phyloP scores from a whole-genome alignment of 345 rosid species.

The Reutealis trisperma region DNA sequence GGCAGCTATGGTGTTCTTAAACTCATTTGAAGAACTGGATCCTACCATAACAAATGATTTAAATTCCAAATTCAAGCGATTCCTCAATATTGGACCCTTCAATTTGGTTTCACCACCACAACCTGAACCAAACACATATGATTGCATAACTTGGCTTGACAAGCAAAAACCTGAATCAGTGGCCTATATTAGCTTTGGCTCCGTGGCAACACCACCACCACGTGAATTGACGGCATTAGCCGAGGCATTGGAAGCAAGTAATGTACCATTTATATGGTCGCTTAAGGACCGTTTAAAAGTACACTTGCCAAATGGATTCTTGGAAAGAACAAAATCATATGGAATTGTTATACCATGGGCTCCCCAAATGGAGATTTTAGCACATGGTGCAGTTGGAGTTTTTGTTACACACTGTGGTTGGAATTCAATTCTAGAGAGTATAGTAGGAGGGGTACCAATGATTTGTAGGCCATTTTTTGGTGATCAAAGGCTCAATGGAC shows the following conservation, averaged over 20 bases:
- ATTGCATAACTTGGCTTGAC: constrained; percentile 44
- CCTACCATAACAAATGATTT: constrained; percentile 31
- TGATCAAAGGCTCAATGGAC: constrained; percentile 42
- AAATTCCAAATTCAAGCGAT: constrained; percentile 34
- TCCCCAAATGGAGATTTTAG: constrained; percentile 35
- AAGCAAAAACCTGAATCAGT: constrained; percentile 34
- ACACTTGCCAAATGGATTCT: constrained; percentile 40
- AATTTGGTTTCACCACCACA: constrained; percentile 19
- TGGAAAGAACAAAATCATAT: constrained; percentile 24
- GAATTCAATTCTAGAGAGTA: constrained; percentile 44
- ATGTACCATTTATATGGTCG: constrained; percentile 44
- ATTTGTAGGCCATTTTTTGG: constrained; percentile 44
- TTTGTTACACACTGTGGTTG: constrained; percentile 44
- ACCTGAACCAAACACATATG: constrained; percentile 6
- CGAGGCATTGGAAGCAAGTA: constrained; percentile 36
- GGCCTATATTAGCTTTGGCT: constrained; percentile 44
- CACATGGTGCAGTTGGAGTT: constrained; percentile 30
- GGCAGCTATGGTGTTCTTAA: constrained; percentile 42
- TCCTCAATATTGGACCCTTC: constrained; percentile 42
- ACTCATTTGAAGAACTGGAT: constrained; percentile 47
- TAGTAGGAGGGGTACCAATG: constrained; percentile 39
- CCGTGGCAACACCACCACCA: constrained; percentile 35
- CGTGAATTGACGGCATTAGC: constrained; percentile 37
- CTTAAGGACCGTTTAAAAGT: constrained; percentile 24
- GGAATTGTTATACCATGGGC: constrained; percentile 47